Evolutionary conservation across 192 early-diverging fungal genomes (phyloP), one percentile per base, ranked within the genome.

Genomic region (Coemansia sp.): DNA sequence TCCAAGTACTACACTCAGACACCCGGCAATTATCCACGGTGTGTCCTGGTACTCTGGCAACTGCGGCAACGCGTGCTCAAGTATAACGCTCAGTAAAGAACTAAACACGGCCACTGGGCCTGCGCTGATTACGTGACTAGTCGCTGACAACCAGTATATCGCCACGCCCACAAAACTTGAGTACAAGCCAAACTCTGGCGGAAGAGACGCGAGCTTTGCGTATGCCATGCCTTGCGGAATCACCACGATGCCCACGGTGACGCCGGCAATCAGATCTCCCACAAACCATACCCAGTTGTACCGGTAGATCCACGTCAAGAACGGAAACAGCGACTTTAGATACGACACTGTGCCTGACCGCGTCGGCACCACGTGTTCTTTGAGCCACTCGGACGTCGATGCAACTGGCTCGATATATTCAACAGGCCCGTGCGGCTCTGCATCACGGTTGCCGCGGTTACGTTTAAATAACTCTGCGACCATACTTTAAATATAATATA

Each of bases 21-120:
- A 81, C 15, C 79, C 74, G 4, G 79, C 79, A 8, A 82, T 35
- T 5, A 82, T 45, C 70, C 73, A 82, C 35, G 84, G 69, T 12
- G 85, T 83, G 52, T 87, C 87, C 49, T 76, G 59, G 56, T 89
- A 82, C 58, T 82, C 53, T 0, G 79, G 79, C 73, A 67, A 67
- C 38, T 62, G 49, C 2, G 75, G 70, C 57, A 74, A 11, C 11
- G 70, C 76, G 50, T 78, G 66, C 10, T 68, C 62, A 19, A 79
- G 51, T 15, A 92, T 80, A 63, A 94, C 86, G 29, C 90, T 89
- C 65, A 88, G 77, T 24, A 93, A 68, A 29, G 88, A 84, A 21
- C 92, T 92, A 64, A 92, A 84, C 38, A 96, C 92, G 21, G 93
- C 87, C 1, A 88, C 89, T 0, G 88, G 73, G 1, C 92, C 91